phyloP scores from a whole-genome alignment of 2,329 filamentous ascomycete genomes.

The Fusarium beomiforme region DNA sequence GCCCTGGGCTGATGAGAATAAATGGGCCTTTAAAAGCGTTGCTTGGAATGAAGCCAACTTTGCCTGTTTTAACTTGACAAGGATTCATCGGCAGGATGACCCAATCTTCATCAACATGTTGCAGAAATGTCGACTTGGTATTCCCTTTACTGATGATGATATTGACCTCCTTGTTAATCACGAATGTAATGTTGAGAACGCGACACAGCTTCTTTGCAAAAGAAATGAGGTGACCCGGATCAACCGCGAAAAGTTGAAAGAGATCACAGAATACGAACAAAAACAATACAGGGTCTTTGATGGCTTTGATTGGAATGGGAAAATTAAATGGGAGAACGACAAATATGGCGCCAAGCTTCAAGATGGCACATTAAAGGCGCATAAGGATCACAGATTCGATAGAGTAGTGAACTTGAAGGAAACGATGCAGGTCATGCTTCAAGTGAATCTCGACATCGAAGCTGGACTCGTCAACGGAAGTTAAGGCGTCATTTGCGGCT shows the following conservation, averaged over 20 bases:
- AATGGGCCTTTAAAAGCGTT: conserved; percentile 68
- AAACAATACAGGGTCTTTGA: not conserved
- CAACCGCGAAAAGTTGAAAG: not conserved
- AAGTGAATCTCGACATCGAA: not conserved
- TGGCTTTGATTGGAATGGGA: not conserved
- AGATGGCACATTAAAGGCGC: not conserved
- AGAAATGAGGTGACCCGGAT: conserved; percentile 5
- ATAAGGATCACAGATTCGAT: not conserved
- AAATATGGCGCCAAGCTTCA: too few relatives aligned
- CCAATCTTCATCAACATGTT: conserved; percentile 63
- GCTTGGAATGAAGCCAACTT: conserved; percentile 67
- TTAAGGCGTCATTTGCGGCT: not conserved
- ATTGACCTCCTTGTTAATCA: conserved; percentile 58
- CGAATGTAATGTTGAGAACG: conserved; percentile 45
- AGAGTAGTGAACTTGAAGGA: not conserved
- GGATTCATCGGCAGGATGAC: conserved; percentile 68
- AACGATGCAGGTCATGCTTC: not conserved
- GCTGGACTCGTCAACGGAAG: not conserved
- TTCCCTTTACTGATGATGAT: conserved; percentile 50
- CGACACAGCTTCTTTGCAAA: conserved; percentile 27
- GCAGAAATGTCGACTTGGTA: conserved; percentile 62
- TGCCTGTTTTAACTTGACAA: conserved; percentile 59
- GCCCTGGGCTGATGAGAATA: conserved; percentile 58
- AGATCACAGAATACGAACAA: not conserved
- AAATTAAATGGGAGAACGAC: too few relatives aligned